Conservation (phyloP, 163 green algal genomes). For the Volvox carteri region DNA sequence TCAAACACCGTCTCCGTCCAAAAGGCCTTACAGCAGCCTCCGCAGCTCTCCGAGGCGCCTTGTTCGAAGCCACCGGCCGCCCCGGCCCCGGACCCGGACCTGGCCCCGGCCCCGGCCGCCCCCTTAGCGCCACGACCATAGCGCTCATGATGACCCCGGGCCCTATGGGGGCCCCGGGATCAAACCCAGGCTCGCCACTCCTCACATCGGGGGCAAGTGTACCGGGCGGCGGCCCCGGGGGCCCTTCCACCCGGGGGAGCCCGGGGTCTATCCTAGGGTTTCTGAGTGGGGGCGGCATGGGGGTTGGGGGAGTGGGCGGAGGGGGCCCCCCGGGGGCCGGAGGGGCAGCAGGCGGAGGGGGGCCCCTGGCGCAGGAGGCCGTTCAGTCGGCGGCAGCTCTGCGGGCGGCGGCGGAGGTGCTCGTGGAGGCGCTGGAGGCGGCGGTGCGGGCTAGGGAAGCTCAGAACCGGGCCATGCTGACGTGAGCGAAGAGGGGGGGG, state of each 20-base stretch:
- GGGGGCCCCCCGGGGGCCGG: neutral
- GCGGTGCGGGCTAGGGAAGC: conserved; percentile 29
- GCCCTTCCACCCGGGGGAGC: neutral
- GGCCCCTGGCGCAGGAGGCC: neutral
- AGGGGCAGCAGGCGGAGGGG: neutral
- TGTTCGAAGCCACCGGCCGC: conserved; percentile 37
- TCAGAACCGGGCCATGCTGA: conserved; percentile 34
- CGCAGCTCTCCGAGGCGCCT: neutral
- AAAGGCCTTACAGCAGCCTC: conserved; percentile 10
- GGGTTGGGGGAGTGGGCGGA: neutral
- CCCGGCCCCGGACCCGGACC: neutral
- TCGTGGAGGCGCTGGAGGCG: conserved; percentile 2
- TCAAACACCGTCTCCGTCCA: no score
- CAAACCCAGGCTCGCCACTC: no score
- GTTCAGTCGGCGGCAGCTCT: neutral
- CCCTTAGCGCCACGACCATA: conserved; percentile 19
- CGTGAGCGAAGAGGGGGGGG: neutral
- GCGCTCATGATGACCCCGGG: conserved; percentile 17
- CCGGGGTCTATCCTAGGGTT: conserved; percentile 23
- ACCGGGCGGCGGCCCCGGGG: neutral
- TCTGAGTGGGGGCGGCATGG: neutral
- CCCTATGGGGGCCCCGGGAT: neutral
- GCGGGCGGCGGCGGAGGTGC: conserved; percentile 10
- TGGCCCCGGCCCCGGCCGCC: neutral
- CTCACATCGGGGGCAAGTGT: no score